A percentile compares a stretch with the other conserved stretches of the same genome.
Conservation (phyloP, 345 rosid species). For the Ceriops tagal region DNA sequence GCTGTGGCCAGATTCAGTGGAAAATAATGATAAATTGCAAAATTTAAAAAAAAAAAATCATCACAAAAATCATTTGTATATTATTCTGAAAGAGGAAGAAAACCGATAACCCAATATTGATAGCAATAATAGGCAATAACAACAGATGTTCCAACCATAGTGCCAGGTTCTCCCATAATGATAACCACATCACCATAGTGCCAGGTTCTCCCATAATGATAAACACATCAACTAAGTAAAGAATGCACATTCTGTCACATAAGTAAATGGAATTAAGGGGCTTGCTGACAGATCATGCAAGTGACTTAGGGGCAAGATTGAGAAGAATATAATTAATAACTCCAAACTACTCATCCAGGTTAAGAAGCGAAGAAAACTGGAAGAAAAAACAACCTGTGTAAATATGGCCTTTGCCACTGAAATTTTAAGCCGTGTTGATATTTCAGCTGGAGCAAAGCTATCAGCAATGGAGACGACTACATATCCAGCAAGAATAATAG, state of each 20-base stretch:
- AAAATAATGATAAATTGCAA: background rate
- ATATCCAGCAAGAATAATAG: slow-evolving; percentile 81
- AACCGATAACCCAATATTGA: background rate
- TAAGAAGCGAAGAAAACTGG: background rate
- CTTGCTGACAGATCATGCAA: too few species aligned
- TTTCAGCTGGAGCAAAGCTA: slow-evolving; percentile 82
- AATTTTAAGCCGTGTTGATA: slow-evolving; percentile 81
- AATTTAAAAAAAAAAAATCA: background rate
- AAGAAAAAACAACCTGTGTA: slow-evolving; percentile 59
- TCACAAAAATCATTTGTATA: background rate
- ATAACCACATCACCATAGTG: too few species aligned
- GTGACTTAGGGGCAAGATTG: background rate
- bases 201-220: too few species aligned
- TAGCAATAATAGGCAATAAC: background rate
- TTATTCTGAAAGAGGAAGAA: background rate
- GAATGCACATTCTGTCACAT: too few species aligned
- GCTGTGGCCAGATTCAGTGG: background rate
- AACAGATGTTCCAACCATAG: background rate
- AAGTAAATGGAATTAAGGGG: too few species aligned
- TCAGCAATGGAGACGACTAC: slow-evolving; percentile 95
- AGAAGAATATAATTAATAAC: background rate
- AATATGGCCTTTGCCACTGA: slow-evolving; percentile 85
- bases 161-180: background rate
- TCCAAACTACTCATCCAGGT: background rate
- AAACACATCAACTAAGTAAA: too few species aligned